phyloP scores from a whole-genome alignment of 2,329 filamentous ascomycete genomes.

The Helminthosporium solani region DNA sequence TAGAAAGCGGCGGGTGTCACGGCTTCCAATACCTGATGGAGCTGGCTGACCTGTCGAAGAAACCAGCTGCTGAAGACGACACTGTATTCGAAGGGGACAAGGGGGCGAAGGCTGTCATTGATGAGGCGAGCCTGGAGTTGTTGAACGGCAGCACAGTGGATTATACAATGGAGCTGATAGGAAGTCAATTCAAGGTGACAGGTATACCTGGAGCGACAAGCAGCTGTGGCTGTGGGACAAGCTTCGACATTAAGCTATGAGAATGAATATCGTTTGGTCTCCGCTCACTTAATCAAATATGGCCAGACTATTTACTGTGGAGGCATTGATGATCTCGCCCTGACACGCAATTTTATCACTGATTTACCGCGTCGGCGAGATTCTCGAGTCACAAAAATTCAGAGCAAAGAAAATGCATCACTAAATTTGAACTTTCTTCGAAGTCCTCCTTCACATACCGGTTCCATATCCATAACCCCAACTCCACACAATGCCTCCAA shows the following conservation, averaged over 20 bases:
- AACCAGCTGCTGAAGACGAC: constrained; percentile 66
- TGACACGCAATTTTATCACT: too few relatives aligned
- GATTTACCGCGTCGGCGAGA: too few relatives aligned
- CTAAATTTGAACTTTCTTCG: background rate
- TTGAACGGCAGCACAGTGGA: constrained; percentile 93
- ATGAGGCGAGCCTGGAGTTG: constrained; percentile 81
- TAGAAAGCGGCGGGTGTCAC: constrained; percentile 93
- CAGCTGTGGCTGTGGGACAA: constrained; percentile 95
- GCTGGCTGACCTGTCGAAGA: constrained; percentile 63
- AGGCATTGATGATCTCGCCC: too few relatives aligned
- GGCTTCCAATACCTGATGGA: constrained; percentile 98
- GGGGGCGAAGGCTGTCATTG: constrained; percentile 80
- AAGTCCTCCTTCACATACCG: too few relatives aligned
- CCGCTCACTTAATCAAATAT: background rate
- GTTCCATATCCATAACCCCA: too few relatives aligned
- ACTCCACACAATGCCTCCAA: too few relatives aligned
- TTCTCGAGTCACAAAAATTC: too few relatives aligned
- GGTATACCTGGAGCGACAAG: constrained; percentile 91
- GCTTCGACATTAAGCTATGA: constrained; percentile 79
- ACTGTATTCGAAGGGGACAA: constrained; percentile 75
- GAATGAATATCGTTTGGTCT: background rate
- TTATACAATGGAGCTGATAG: constrained; percentile 93
- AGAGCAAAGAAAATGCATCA: background rate
- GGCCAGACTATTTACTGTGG: background rate
- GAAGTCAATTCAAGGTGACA: constrained; percentile 92